A percentile compares a stretch with the other conserved stretches of the same genome.
phyloP scores from a whole-genome alignment of 768 basidiomycete genomes.

The Ramaria rubella region DNA sequence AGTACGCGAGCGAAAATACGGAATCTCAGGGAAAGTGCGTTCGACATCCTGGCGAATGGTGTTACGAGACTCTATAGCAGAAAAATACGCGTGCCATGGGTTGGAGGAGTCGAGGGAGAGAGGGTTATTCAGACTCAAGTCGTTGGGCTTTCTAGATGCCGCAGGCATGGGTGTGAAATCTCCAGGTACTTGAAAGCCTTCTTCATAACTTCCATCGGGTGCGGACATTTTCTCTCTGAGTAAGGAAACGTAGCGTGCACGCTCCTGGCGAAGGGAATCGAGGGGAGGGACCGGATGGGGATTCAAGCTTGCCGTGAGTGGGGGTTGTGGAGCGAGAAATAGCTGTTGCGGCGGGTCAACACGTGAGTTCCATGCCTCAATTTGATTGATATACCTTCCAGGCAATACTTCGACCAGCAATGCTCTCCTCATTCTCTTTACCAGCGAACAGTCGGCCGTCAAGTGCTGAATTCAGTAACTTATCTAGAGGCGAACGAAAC shows the following conservation, averaged over 20 bases:
- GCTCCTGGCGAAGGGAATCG: conserved; percentile 37
- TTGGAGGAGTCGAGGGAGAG: conserved; percentile 50
- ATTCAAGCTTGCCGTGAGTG: conserved; percentile 29
- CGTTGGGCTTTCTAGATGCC: conserved; percentile 23
- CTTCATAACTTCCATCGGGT: conserved; percentile 80
- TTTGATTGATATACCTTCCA: conserved; percentile 65
- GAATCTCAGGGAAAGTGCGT: conserved; percentile 95
- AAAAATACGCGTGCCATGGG: conserved; percentile 95
- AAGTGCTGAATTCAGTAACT: conserved; percentile 60
- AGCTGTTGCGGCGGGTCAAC: conserved; percentile 38
- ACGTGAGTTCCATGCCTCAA: neutral
- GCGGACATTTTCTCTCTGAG: conserved; percentile 69
- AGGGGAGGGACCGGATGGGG: conserved; percentile 20
- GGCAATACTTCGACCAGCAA: conserved; percentile 71
- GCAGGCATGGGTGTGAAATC: conserved; percentile 24
- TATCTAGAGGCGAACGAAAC: conserved; percentile 21
- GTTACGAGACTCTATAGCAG: conserved; percentile 79
- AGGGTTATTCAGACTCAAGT: conserved; percentile 73
- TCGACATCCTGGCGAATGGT: conserved; percentile 93
- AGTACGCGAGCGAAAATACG: conserved; percentile 72
- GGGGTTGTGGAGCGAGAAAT: conserved; percentile 58
- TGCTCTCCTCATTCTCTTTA: conserved; percentile 36
- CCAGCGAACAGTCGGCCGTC: conserved; percentile 50
- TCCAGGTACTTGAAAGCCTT: conserved; percentile 54
- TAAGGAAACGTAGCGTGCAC: conserved; percentile 50